A percentile compares a stretch with the other conserved stretches of the same genome.
Evolutionary conservation across 768 basidiomycete genomes (phyloP).

Genomic region (Epithele typhae): DNA sequence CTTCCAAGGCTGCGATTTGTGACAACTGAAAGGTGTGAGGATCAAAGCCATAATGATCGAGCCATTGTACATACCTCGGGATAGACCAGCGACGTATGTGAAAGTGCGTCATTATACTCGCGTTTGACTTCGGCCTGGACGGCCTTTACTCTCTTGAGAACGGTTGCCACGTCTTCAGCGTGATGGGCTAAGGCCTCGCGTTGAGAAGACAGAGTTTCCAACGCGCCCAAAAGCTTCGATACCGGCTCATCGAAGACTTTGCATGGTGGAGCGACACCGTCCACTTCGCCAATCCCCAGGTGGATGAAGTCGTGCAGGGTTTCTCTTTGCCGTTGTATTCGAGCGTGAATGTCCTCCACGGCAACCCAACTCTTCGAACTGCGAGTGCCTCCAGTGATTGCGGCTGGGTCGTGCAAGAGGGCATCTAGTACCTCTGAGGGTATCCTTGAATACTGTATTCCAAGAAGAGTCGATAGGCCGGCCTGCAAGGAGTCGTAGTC

Average conservation of each 20-base stretch:
- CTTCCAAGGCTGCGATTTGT: slow-evolving; percentile 64
- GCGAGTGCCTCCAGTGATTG: slow-evolving; percentile 64
- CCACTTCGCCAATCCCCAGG: slow-evolving; percentile 2
- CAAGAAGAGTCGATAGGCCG: slow-evolving; percentile 45
- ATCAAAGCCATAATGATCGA: neutral
- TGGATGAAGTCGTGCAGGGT: slow-evolving; percentile 20
- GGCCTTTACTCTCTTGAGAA: slow-evolving; percentile 49
- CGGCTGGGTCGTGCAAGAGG: slow-evolving; percentile 72
- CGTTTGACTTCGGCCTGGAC: slow-evolving; percentile 54
- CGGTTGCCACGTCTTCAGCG: slow-evolving; percentile 44
- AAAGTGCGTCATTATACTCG: slow-evolving; percentile 59
- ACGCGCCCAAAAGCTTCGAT: slow-evolving; percentile 39
- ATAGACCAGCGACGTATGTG: slow-evolving; percentile 71
- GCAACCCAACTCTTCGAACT: slow-evolving; percentile 62
- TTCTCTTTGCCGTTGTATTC: slow-evolving; percentile 57
- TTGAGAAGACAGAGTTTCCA: slow-evolving; percentile 47
- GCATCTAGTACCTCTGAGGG: slow-evolving; percentile 70
- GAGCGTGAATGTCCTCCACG: slow-evolving; percentile 70
- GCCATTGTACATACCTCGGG: slow-evolving; percentile 51
- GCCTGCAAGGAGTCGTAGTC: slow-evolving; percentile 63
- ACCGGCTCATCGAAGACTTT: slow-evolving; percentile 52
- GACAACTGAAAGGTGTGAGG: slow-evolving; percentile 46
- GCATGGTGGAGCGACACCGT: neutral
- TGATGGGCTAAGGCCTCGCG: slow-evolving; percentile 40
- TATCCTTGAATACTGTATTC: slow-evolving; percentile 42